Evolutionary conservation across 2,329 filamentous ascomycete species (phyloP).

Genomic region (Talaromyces marneffei): DNA sequence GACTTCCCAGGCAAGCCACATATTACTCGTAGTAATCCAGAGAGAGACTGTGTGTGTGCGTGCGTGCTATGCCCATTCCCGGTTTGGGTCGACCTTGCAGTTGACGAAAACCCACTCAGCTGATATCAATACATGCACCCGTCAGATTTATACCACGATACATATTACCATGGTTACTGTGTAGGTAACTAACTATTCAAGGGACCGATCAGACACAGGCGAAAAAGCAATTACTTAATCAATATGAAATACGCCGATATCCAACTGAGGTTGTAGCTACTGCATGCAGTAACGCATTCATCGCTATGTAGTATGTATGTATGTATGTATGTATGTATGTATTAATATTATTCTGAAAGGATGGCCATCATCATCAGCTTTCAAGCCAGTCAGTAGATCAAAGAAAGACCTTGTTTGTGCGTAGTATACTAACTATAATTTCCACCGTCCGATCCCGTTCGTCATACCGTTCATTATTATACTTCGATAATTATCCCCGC

Average conservation of each 20-base stretch:
- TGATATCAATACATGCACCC: background rate
- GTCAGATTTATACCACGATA: no score
- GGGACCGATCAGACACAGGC: background rate
- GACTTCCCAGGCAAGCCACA: background rate
- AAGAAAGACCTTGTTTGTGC: conserved; percentile 1
- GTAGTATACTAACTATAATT: no score
- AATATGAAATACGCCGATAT: conserved; percentile 2
- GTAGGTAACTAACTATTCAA: no score
- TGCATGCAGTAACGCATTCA: background rate
- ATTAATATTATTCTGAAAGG: background rate
- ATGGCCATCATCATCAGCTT: background rate
- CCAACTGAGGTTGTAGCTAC: background rate
- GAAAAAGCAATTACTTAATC: background rate
- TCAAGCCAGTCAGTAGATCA: background rate
- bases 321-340: no score
- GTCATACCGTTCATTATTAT: background rate
- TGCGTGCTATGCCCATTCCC: background rate
- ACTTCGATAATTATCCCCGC: background rate
- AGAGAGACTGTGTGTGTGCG: no score
- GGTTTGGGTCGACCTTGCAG: background rate
- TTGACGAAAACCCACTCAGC: background rate
- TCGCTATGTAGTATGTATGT: no score
- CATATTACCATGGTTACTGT: no score
- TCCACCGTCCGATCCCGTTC: background rate
- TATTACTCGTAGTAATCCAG: background rate